Conservation (phyloP, 2,329 filamentous ascomycete genomes). For the Coleophoma cylindrospora region DNA sequence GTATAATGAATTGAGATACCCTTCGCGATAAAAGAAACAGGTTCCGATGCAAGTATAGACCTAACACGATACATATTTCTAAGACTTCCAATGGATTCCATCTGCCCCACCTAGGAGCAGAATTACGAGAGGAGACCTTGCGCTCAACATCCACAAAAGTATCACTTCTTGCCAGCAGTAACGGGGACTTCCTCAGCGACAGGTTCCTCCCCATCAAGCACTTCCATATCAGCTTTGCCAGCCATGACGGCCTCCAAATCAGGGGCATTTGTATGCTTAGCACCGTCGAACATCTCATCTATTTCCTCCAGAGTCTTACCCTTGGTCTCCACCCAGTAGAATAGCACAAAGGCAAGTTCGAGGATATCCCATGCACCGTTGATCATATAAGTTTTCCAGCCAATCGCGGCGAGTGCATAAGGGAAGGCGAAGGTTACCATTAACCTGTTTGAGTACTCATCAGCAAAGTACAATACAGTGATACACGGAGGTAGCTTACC, state of each 20-base stretch:
- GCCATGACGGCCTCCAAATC: background rate
- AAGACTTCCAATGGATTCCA: no score
- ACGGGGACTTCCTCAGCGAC: background rate
- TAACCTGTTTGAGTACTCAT: slow-evolving; percentile 17
- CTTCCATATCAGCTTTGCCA: background rate
- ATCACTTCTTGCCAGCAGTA: background rate
- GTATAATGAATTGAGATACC: no score
- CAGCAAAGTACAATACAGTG: slow-evolving; percentile 11
- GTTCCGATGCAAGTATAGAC: no score
- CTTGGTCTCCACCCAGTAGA: slow-evolving; percentile 33
- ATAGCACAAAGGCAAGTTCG: slow-evolving; percentile 37
- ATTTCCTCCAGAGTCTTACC: slow-evolving; percentile 33
- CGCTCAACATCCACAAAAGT: no score
- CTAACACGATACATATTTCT: no score
- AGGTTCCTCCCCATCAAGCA: background rate
- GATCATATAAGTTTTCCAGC: slow-evolving; percentile 13
- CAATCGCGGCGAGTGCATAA: slow-evolving; percentile 29
- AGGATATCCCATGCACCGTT: slow-evolving; percentile 21
- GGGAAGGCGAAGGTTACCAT: slow-evolving; percentile 35
- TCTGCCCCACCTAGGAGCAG: no score
- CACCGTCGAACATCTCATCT: slow-evolving; percentile 19
- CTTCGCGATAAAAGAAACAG: no score
- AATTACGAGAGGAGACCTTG: no score
- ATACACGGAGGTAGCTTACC: slow-evolving; percentile 25
- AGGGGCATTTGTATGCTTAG: background rate